Conservation (phyloP, 371 early-diverging fungal species). For the Nosema bombycis region DNA sequence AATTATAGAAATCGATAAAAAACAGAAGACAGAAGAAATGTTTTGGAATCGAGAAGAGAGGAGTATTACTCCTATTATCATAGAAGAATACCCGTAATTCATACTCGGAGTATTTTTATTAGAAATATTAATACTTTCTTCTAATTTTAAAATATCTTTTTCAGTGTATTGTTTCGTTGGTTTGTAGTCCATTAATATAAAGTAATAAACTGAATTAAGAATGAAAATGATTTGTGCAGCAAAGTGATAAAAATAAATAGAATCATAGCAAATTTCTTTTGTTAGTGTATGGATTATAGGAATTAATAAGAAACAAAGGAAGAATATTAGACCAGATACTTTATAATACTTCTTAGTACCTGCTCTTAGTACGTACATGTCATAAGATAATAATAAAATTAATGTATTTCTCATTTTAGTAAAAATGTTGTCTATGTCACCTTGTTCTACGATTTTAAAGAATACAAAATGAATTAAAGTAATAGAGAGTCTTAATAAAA, state of each 20-base stretch:
- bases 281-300: constrained; percentile 48
- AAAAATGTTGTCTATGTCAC: constrained; percentile 13
- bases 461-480: constrained; percentile 17
- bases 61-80: constrained; percentile 34
- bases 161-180: constrained; percentile 4
- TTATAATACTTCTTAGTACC: constrained; percentile 8
- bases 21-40: constrained; percentile 38
- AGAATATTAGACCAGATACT: constrained; percentile 32
- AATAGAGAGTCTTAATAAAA: constrained; percentile 15
- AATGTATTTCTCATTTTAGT: constrained; percentile 7
- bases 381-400: not conserved
- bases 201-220: constrained; percentile 28
- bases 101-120: constrained; percentile 20
- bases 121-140: constrained; percentile 43
- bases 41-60: constrained; percentile 40
- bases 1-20: constrained; percentile 29
- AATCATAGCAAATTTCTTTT: constrained; percentile 33
- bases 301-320: constrained; percentile 19
- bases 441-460: constrained; percentile 11
- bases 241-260: constrained; percentile 40
- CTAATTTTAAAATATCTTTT: constrained; percentile 28
- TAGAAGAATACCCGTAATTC: constrained; percentile 21
- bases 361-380: constrained; percentile 1
- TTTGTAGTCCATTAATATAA: constrained; percentile 19
- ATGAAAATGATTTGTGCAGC: constrained; percentile 35